Evolutionary conservation across 2,329 filamentous ascomycete genomes (phyloP), one percentile per base, ranked within the genome.

Genomic region (Xylaria sp.): DNA sequence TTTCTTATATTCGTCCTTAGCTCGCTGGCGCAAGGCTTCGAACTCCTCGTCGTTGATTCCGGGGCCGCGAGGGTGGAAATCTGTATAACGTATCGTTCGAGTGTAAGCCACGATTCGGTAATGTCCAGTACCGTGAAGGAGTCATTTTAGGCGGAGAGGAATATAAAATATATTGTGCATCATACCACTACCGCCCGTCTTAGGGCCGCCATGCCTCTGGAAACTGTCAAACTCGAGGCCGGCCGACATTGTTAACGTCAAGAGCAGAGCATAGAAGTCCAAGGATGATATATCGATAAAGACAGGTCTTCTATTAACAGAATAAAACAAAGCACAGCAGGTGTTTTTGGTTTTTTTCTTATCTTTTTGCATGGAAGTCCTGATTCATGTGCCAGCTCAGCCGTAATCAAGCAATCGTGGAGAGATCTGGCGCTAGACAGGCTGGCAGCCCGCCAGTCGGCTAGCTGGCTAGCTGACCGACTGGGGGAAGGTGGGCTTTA

Each of bases 1-100:
- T 88, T 88, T 74, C 93, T 92, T 83, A 96, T 23, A 46, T 46
- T 46, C 44, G 2, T 4, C 2, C 3, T 46, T 11, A 23, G 44
- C 44, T 3, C n/a, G 3, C n/a, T 23, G 0, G 2, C 44, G 44
- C 20, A 48, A 48, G 7, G 4, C 2, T 44, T 20, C 1, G n/a
- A 46, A 46, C 44, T 23, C 44, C 0, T 23, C 7, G 9, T 46
- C 3, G n/a, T 9, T 6, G 44, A 46, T 46, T 46, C 3, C 23
- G 9, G 44, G 44, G 44, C 3, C 9, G 9, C 20, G 44, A n/a
- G n/a, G 42, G 7, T 46, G 44, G 44, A 11, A 46, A 3, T 46
- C 44, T 46, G n/a, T 46, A 3, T 46, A 3, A 5, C 7, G 23
- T 23, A 46, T 46, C 44, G 9, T 23, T 23, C 9, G 4, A 23